phyloP scores from a whole-genome alignment of 2,329 filamentous ascomycete species.

The Aspergillus pseudoterreus region DNA sequence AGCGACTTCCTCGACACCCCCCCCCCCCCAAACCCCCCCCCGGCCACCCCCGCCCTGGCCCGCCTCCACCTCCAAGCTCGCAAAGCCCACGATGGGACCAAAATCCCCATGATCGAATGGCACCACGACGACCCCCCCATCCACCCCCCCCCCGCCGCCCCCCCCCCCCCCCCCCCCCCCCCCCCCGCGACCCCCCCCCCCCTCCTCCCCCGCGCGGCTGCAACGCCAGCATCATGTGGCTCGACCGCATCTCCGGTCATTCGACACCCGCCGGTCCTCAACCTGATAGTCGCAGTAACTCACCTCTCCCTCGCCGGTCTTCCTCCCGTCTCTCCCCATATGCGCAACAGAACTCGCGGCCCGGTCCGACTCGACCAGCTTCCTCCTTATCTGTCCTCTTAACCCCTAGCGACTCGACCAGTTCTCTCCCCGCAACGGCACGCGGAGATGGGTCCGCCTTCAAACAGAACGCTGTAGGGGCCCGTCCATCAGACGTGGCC shows the following conservation, averaged over 20 bases:
- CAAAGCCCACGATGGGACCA: too few relatives aligned
- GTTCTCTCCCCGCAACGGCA: conserved; percentile 66
- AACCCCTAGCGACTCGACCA: conserved; percentile 70
- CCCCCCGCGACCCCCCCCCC: too few relatives aligned
- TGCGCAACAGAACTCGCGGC: conserved; percentile 63
- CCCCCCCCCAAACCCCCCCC: too few relatives aligned
- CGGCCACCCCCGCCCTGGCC: too few relatives aligned
- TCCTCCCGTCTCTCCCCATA: conserved; percentile 67
- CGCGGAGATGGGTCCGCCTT: conserved; percentile 66
- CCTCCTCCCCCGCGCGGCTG: conserved; percentile 4
- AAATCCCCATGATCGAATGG: too few relatives aligned
- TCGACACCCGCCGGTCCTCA: conserved; percentile 62
- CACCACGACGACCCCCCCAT: too few relatives aligned
- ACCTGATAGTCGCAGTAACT: conserved; percentile 62
- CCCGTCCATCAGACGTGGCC: conserved; percentile 53
- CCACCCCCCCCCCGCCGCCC: too few relatives aligned
- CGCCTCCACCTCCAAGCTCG: too few relatives aligned
- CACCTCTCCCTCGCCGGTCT: conserved; percentile 65
- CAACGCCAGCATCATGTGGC: conserved; percentile 64
- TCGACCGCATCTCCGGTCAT: conserved; percentile 77
- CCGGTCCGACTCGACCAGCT: conserved; percentile 64
- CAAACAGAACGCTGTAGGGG: conserved; percentile 53
- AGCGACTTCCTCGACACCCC: too few relatives aligned
- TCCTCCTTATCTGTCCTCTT: conserved; percentile 74
- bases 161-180: too few relatives aligned